A percentile compares a stretch with the other conserved stretches of the same genome.
phyloP scores from a whole-genome alignment of 1,139 yeast species.

The Scheffersomyces lignicola region DNA sequence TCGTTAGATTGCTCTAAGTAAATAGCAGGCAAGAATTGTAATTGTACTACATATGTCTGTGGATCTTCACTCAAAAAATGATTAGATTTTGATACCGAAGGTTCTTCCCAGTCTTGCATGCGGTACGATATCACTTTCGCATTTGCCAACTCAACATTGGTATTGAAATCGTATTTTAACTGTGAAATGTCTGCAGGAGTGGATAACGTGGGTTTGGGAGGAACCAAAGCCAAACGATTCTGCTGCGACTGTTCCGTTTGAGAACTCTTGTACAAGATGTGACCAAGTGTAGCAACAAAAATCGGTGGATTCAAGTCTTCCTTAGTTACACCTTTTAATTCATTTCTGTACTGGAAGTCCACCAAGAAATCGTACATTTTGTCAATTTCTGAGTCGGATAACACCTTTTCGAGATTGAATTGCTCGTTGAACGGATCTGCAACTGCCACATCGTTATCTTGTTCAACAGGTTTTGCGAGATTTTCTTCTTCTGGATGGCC shows the following conservation, averaged over 20 bases:
- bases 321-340: constrained; percentile 14
- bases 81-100: constrained; percentile 20
- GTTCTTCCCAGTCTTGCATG: constrained; percentile 20
- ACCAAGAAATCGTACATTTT: constrained; percentile 15
- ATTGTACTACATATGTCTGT: constrained; percentile 41
- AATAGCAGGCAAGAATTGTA: constrained; percentile 52
- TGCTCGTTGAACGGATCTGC: too few relatives aligned
- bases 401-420: background rate
- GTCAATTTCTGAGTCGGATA: constrained; percentile 13
- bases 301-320: constrained; percentile 22
- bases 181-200: background rate
- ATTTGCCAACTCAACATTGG: constrained; percentile 42
- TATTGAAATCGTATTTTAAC: constrained; percentile 32
- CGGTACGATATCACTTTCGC: constrained; percentile 41
- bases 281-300: constrained; percentile 40
- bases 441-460: constrained; percentile 4
- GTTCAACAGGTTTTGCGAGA: constrained; percentile 8
- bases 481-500: constrained; percentile 9
- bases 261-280: constrained; percentile 33
- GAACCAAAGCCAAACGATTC: background rate
- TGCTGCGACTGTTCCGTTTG: constrained; percentile 10
- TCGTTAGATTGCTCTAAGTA: constrained; percentile 22
- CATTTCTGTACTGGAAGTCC: constrained; percentile 13
- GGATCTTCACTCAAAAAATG: constrained; percentile 30
- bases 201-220: constrained; percentile 8